These are phyloP conservation scores for Kluyveromyces sp. DNA, from an alignment of 1,139 yeast genomes.

Conservation along the genomic window DNA sequence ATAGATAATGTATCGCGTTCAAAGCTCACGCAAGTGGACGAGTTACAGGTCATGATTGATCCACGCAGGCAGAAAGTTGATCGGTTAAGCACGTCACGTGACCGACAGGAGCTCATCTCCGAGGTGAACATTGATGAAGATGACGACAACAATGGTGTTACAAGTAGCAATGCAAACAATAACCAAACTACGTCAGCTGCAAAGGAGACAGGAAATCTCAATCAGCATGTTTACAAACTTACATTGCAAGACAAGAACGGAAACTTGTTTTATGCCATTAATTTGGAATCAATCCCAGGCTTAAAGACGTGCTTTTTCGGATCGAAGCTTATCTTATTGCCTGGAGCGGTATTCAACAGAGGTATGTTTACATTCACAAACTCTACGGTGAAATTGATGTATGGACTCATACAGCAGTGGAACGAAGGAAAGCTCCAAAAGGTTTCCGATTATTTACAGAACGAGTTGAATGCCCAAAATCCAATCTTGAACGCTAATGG, in stretches of 20 bases:
- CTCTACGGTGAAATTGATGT: conserved; percentile 18
- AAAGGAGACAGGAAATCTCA: conserved; percentile 4
- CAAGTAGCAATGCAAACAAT: no score
- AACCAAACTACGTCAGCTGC: background rate
- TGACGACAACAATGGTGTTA: conserved; percentile 5
- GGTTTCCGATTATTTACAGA: conserved; percentile 21
- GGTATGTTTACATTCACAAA: conserved; percentile 24
- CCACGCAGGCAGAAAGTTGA: conserved; percentile 28
- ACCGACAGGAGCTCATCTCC: conserved; percentile 14
- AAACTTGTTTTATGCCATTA: conserved; percentile 33
- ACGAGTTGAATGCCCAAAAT: conserved; percentile 12
- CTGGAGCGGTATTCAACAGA: conserved; percentile 22
- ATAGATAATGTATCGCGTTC: conserved; percentile 33
- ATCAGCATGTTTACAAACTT: conserved; percentile 27
- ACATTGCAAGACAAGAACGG: conserved; percentile 35
- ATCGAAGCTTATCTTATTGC: conserved; percentile 23
- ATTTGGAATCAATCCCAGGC: conserved; percentile 24
- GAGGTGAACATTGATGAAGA: conserved; percentile 19
- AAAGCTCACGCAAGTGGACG: conserved; percentile 31
- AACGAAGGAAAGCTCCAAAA: conserved; percentile 26
- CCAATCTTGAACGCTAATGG: conserved; percentile 2
- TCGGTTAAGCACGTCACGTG: conserved; percentile 15
- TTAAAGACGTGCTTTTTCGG: conserved; percentile 21
- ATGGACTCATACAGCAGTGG: conserved; percentile 27
- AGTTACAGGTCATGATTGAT: conserved; percentile 22